These are phyloP conservation scores for Gonium pectorale DNA, from an alignment of 139 green algal genomes.

Conservation along the genomic window DNA sequence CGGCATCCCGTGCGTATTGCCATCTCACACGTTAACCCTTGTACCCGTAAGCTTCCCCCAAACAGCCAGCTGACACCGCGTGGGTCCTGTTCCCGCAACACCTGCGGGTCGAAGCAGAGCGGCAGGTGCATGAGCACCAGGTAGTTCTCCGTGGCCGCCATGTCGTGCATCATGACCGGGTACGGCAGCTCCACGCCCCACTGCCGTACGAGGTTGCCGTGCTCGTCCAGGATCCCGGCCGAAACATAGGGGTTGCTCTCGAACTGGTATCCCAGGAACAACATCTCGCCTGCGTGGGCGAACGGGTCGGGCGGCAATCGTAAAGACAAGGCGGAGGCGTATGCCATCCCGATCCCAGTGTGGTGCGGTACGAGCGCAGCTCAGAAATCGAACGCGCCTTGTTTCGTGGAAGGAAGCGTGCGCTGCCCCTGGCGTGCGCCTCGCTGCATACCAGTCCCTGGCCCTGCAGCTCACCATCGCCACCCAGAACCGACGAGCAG, in stretches of 20 bases:
- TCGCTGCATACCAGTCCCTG: too few relatives aligned
- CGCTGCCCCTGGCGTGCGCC: too few relatives aligned
- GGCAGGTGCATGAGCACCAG: constrained; percentile 81
- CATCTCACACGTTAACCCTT: background rate
- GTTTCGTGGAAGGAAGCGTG: too few relatives aligned
- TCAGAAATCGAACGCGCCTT: too few relatives aligned
- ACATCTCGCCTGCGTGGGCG: constrained; percentile 46
- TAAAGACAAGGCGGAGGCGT: too few relatives aligned
- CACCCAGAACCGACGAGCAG: too few relatives aligned
- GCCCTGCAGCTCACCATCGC: too few relatives aligned
- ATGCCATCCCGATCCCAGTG: too few relatives aligned
- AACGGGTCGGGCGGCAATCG: too few relatives aligned
- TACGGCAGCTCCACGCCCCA: constrained; percentile 46
- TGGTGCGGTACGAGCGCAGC: too few relatives aligned
- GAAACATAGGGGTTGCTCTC: constrained; percentile 50
- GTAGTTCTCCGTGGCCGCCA: constrained; percentile 78
- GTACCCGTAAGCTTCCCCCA: background rate
- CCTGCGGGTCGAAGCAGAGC: constrained; percentile 74
- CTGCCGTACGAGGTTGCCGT: constrained; percentile 45
- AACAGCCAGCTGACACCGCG: background rate
- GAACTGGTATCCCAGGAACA: constrained; percentile 66
- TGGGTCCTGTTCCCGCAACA: background rate
- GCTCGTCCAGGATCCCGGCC: constrained; percentile 47
- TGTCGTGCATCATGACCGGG: constrained; percentile 88
- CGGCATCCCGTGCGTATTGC: too few relatives aligned